Percentiles rank a stretch among this genome's conserved stretches.
These are phyloP conservation scores for Coprinopsis marcescibilis DNA, from an alignment of 768 basidiomycete genomes.

Conservation along the genomic window DNA sequence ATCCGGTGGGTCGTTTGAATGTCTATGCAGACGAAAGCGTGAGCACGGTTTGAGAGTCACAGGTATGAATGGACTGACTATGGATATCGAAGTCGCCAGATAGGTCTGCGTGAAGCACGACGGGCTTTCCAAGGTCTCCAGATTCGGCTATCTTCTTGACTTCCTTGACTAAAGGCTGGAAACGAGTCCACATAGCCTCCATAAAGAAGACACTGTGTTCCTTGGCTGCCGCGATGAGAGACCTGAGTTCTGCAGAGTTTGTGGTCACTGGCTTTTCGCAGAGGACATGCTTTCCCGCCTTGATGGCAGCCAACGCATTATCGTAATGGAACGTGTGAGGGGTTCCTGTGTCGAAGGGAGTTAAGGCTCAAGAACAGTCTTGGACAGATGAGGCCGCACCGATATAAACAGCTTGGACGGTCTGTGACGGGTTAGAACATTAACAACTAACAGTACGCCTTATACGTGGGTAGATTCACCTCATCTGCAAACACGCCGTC, in stretches of 20 bases:
- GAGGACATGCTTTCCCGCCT: conserved; percentile 78
- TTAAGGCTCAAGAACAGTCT: neutral
- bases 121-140: conserved; percentile 60
- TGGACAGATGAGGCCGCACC: conserved; percentile 25
- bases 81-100: conserved; percentile 64
- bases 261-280: conserved; percentile 87
- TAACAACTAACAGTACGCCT: neutral
- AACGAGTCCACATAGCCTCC: conserved; percentile 89
- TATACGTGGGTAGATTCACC: conserved; percentile 28
- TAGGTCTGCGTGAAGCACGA: conserved; percentile 69
- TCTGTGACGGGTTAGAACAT: conserved; percentile 26
- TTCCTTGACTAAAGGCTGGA: conserved; percentile 63
- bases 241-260: conserved; percentile 70
- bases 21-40: conserved; percentile 34
- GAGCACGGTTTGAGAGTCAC: neutral
- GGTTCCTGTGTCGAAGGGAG: conserved; percentile 43
- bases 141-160: conserved; percentile 58
- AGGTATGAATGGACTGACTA: conserved; percentile 40
- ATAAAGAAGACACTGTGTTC: conserved; percentile 81
- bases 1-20: conserved; percentile 68
- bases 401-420: conserved; percentile 67
- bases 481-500: conserved; percentile 66
- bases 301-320: conserved; percentile 70
- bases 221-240: conserved; percentile 68
- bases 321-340: conserved; percentile 82